Evolutionary conservation across 1,139 yeast genomes (phyloP).

Genomic region (Saccharomyces pastorianus): DNA sequence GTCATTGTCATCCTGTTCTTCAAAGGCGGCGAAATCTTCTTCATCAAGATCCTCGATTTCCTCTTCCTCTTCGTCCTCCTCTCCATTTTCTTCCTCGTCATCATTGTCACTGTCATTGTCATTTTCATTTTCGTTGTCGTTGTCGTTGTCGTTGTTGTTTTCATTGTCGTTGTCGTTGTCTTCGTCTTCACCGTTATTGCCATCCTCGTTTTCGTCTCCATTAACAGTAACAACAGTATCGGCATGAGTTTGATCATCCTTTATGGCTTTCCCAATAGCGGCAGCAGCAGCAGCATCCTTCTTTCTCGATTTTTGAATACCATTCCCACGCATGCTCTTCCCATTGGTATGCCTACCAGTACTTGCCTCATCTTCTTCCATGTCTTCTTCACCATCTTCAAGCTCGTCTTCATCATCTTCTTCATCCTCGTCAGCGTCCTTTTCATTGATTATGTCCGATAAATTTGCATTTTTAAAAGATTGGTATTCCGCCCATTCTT

Average conservation of each 20-base stretch:
- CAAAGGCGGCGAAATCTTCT: slow-evolving; percentile 8
- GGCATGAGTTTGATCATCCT: neutral
- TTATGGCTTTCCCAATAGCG: slow-evolving; percentile 10
- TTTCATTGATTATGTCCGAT: slow-evolving; percentile 9
- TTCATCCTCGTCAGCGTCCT: slow-evolving; percentile 7
- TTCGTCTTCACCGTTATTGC: slow-evolving; percentile 1
- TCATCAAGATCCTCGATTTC: slow-evolving; percentile 12
- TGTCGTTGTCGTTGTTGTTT: slow-evolving; percentile 12
- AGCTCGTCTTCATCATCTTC: slow-evolving; percentile 8
- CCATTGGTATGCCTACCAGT: slow-evolving; percentile 8
- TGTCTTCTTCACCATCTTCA: slow-evolving; percentile 16
- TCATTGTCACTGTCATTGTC: slow-evolving; percentile 10
- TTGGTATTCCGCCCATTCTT: slow-evolving; percentile 20
- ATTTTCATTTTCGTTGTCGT: slow-evolving; percentile 12
- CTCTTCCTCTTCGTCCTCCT: slow-evolving; percentile 6
- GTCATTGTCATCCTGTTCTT: slow-evolving; percentile 22
- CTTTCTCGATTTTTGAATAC: slow-evolving; percentile 6
- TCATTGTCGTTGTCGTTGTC: slow-evolving; percentile 1
- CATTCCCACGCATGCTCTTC: slow-evolving; percentile 7
- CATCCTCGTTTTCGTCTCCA: slow-evolving; percentile 11
- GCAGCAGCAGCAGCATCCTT: slow-evolving; percentile 14
- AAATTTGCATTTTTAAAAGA: slow-evolving; percentile 11
- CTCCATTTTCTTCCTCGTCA: slow-evolving; percentile 9
- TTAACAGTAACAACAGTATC: neutral
- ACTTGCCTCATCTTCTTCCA: slow-evolving; percentile 4